Percentiles rank a stretch among this genome's conserved stretches.
Evolutionary conservation across 2,329 filamentous ascomycete genomes (phyloP).

Genomic region (Didymella sp.): DNA sequence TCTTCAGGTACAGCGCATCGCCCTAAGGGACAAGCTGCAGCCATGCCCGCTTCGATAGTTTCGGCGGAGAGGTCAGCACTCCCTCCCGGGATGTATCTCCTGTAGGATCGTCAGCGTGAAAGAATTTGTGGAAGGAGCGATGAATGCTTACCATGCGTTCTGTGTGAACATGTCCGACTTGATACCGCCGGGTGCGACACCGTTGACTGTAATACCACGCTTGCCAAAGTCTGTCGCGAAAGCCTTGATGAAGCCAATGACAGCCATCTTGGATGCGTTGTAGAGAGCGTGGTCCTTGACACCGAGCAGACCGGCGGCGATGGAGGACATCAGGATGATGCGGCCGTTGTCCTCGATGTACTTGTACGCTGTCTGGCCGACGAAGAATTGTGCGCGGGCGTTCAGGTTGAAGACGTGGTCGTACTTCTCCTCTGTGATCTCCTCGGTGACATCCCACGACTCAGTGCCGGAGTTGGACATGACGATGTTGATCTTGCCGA

Average conservation of each 20-base stretch:
- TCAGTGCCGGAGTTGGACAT: constrained; percentile 67
- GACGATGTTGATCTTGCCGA: constrained; percentile 56
- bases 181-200: constrained; percentile 74
- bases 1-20: constrained; percentile 58
- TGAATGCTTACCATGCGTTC: constrained; percentile 57
- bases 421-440: constrained; percentile 73
- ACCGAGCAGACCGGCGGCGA: constrained; percentile 70
- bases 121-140: background rate
- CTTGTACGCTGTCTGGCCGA: constrained; percentile 76
- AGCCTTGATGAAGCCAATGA: constrained; percentile 74
- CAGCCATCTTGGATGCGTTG: constrained; percentile 74
- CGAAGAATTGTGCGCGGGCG: constrained; percentile 76
- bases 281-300: constrained; percentile 76
- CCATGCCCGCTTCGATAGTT: constrained; percentile 60
- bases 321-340: constrained; percentile 76
- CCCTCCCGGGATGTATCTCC: constrained; percentile 57
- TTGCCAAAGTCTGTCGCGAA: constrained; percentile 75
- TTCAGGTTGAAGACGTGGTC: constrained; percentile 75
- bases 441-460: constrained; percentile 71
- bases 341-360: constrained; percentile 73
- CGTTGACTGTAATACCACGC: constrained; percentile 73
- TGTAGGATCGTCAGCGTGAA: background rate
- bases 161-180: constrained; percentile 78
- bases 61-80: constrained; percentile 58
- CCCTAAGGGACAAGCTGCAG: constrained; percentile 57